Evolutionary conservation across 2,329 filamentous ascomycete genomes (phyloP).

Genomic region (Chrysoporthe austroafricana): DNA sequence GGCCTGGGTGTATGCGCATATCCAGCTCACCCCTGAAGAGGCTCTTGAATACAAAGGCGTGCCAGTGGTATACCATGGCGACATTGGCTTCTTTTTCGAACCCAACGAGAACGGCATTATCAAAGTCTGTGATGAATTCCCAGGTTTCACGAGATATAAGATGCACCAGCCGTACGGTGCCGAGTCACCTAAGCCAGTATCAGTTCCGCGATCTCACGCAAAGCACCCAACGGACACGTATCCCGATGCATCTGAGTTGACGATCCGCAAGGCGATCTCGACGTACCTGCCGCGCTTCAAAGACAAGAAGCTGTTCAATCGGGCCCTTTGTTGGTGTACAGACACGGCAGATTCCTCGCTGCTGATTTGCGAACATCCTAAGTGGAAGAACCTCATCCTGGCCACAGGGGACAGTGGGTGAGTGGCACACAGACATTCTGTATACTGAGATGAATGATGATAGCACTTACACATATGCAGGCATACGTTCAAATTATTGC

Average conservation of each 20-base stretch:
- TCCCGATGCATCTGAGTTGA: slow-evolving; percentile 39
- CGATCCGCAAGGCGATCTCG: slow-evolving; percentile 36
- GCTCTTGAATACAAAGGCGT: slow-evolving; percentile 44
- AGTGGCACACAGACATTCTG: slow-evolving; percentile 29
- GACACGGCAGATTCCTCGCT: slow-evolving; percentile 41
- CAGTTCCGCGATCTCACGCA: slow-evolving; percentile 42
- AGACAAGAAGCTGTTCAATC: slow-evolving; percentile 37
- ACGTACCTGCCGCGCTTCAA: slow-evolving; percentile 38
- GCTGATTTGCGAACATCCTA: slow-evolving; percentile 42
- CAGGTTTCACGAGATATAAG: slow-evolving; percentile 44
- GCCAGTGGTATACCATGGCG: slow-evolving; percentile 51
- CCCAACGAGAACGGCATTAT: slow-evolving; percentile 45
- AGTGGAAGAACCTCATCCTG: slow-evolving; percentile 50
- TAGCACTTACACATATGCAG: slow-evolving; percentile 33
- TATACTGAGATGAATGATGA: background rate
- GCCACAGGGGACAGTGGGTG: slow-evolving; percentile 52
- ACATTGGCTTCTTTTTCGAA: slow-evolving; percentile 54
- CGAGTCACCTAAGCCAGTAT: slow-evolving; percentile 34
- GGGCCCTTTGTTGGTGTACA: slow-evolving; percentile 42
- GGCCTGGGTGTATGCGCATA: slow-evolving; percentile 52
- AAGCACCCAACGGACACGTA: slow-evolving; percentile 43
- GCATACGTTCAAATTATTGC: slow-evolving; percentile 50
- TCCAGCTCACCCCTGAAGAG: slow-evolving; percentile 46
- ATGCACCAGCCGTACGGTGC: slow-evolving; percentile 41
- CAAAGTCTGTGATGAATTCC: slow-evolving; percentile 45